Evolutionary conservation across 2,329 filamentous ascomycete species (phyloP), one percentile per base, ranked within the genome.

Genomic region (Emericellopsis cladophorae): DNA sequence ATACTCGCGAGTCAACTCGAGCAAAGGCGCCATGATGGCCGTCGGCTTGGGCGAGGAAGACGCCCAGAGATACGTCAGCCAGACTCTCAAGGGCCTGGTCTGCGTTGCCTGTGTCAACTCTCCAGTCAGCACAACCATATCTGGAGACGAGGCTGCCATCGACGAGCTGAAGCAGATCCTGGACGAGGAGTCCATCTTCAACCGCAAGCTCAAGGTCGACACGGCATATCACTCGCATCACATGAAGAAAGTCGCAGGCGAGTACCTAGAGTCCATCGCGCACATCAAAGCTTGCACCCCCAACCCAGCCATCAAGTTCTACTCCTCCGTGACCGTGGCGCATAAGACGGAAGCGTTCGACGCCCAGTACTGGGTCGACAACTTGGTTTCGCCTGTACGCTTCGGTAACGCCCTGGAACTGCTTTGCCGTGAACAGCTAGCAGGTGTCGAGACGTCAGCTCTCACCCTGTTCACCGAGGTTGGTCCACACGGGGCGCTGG

Each of bases 21-120:
- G 23, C 2, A 38, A 42, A 2, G 52, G 53, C 6, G 51, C 45
- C 35, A 61, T 61, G 58, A 49, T 58, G 26, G 54, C 58, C 3
- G 52, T 57, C n/a, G 54, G 51, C 7, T 44, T 57, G 73, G 0
- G 55, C 63, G 7, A 78, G 78, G 74, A 61, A 76, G 51, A 74
- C 74, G 26, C 9, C 26, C 26, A 9, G 8, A 9, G 12, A 7
- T 29, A 1, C 69, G 75, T 29, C 26, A 9, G 26, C 26, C 12
- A 33, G 33, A 33, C 29, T 6, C 31, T 34, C 18, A 24, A 16
- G 8, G 21, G 14, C 11, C 26, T 24, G 8, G 38, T 26, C 11
- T 40, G 39, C 22, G 35, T 44, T n/a, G 44, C 42, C n/a, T 46
- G 44, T 16, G 22, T 53, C 40, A 49, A 49, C 46, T 44, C 40